Evolutionary conservation across 78 protist genomes (phyloP), one percentile per base, ranked within the genome.

Genomic region (Speleostelium caveatum): DNA sequence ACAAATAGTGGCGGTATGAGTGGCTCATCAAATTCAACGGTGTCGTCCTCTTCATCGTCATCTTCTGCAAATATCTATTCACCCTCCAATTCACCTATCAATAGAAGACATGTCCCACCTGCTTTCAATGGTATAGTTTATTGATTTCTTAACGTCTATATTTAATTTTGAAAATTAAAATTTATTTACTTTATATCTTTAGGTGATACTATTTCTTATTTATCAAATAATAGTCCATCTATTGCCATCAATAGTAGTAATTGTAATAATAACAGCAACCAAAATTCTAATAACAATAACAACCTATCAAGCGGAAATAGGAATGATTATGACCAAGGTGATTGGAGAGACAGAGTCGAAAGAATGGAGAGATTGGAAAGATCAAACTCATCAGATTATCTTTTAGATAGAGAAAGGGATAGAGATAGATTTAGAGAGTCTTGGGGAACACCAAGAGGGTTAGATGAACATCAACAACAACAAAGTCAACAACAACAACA

Each of bases 401-500:
- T 49, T 49, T 49, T 30, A 61, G 32, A 61, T 61, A 61, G 68
- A 61, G 32, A 61, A 61, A 60, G 32, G 32, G 32, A 21, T 51
- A 51, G 68, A 61, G 10, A 28, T 61, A 61, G 26, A 30, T 61
- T 32, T 61, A 39, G 32, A 1, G 68, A 61, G 10, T 26, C 63
- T 12, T 32, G 26, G 26, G 63, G 63, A 62, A 62, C 62, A 58
- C 8, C 16, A 58, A 58, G 6, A 58, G 16, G 6, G 19, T 22
- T 12, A 66, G 55, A 68, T 33, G n/a, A 24, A 8, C 3, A 21
- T 24, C 3, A 42, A 68, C 24, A 68, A 21, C 60, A 68, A 32
- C 49, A 71, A 49, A 8, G 30, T 49, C 26, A 71, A 16, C 22
- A 49, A n/a, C 58, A 28, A 49, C 33, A 67, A 26, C 33, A 67